Evolutionary conservation across 2,329 filamentous ascomycete genomes (phyloP).

Genomic region (Blumeria graminis): DNA sequence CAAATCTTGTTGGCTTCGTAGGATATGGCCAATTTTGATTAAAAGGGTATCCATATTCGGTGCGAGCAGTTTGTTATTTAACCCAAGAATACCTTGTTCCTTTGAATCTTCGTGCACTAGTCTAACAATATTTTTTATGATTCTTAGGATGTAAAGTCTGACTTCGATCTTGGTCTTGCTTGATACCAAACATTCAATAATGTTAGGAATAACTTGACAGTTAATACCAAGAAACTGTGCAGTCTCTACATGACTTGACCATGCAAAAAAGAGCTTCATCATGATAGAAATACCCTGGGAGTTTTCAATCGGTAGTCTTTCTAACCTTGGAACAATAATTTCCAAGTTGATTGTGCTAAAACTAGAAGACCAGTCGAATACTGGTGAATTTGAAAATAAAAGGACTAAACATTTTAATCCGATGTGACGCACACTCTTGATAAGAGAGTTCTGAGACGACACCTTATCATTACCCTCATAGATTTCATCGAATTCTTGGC

Average conservation of each 20-base stretch:
- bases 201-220: slow-evolving; percentile 35
- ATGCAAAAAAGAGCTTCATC: slow-evolving; percentile 57
- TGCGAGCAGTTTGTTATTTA: slow-evolving; percentile 26
- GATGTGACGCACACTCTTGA: slow-evolving; percentile 40
- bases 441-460: slow-evolving; percentile 26
- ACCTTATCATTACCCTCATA: slow-evolving; percentile 13
- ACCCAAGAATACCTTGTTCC: not conserved
- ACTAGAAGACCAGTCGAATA: slow-evolving; percentile 50
- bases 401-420: slow-evolving; percentile 65
- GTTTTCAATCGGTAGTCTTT: slow-evolving; percentile 61
- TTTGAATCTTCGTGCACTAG: slow-evolving; percentile 32
- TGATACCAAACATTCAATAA: slow-evolving; percentile 48
- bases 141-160: slow-evolving; percentile 54
- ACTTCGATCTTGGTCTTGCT: slow-evolving; percentile 67
- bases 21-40: slow-evolving; percentile 40
- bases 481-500: slow-evolving; percentile 11
- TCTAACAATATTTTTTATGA: slow-evolving; percentile 45
- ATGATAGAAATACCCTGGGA: slow-evolving; percentile 72
- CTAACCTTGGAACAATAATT: slow-evolving; percentile 51
- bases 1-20: slow-evolving; percentile 30
- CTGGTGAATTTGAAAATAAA: slow-evolving; percentile 49
- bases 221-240: slow-evolving; percentile 41
- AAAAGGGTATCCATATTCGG: slow-evolving; percentile 35
- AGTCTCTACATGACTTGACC: slow-evolving; percentile 44
- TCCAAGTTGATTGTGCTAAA: slow-evolving; percentile 47